Base-by-base conservation (phyloP, 169 alveolate genomes). In the Plasmodium ovale region DNA sequence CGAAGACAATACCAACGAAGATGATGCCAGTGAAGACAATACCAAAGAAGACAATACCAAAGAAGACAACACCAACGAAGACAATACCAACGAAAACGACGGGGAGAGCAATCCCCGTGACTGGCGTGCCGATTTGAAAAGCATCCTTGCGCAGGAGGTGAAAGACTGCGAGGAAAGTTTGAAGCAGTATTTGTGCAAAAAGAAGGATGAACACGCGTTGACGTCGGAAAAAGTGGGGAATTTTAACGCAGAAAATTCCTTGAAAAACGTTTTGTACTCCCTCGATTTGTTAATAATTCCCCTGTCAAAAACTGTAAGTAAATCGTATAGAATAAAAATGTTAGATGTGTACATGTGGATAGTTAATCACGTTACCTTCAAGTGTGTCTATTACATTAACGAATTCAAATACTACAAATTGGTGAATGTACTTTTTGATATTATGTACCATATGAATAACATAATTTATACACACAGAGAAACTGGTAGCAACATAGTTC, bases 341-440 rank as follows among this genome's bases (percentile, higher is more conserved):
- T 27, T 64, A 44, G 33, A 79, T 16, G 51, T 79, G 49, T 79
- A 64, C 62, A 19, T 49, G 31, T 79, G 89, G 89, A 79, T 79
- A 35, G 53, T 79, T 42, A 7, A 27, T 25, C 65, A 65, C 33
- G 25, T 79, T 37, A 79, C 47, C 29, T 29, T 12, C 10, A 64
- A 59, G 14, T 59, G 73, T 58, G 35, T 14, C 9, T 21, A 27
- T 58, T 79, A 65, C 58, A 56, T 79, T 25, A 33, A 79, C 27
- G 70, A 79, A 58, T 65, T 65, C 29, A 79, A 79, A 53, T 79
- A 54, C 39, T 79, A 51, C 58, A 21, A 29, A 0, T 21, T 79
- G 29, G 23, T 65, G 16, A 39, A 79, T 33, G 37, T 49, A 10
- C 7, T 79, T 39, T 79, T 79, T 31, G 89, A 79, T 31, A 79